Base-by-base conservation (phyloP, 176 grass and related monocot genomes). In the Neostapfia colusana region DNA sequence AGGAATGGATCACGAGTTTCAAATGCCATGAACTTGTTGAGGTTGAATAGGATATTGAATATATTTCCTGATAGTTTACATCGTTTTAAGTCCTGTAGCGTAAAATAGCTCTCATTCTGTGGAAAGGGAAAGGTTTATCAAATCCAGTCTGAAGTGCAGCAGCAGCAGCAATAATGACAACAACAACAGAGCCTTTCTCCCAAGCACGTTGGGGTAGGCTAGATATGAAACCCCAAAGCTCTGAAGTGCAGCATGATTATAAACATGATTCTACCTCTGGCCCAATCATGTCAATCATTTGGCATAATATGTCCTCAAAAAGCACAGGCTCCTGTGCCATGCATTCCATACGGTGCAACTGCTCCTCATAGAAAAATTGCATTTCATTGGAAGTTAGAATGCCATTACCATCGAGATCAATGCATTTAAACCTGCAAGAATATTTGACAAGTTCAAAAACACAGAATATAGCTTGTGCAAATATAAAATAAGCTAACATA, bases 11-110 rank as follows among this genome's bases (percentile, higher is more conserved):
- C 95, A 65, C 95, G 91, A 71, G 89, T 92, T 88, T 99, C 96
- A 85, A 99, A 99, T n/a, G 96, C 92, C 96, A 99, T 99, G 66
- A 99, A 99, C 81, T 99, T 99, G 76, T 95, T 99, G 54, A 99
- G 96, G 83, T 99, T 95, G 84, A 99, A 99, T 70, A 99, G 81
- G 65, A 99, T 99, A 69, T 99, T 99, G 86, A 99, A 99, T 85
- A 99, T 88, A 90, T 95, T 95, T 77, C 96, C 96, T 6, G 96
- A 99, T 78, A 99, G 87, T 88, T 99, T 99, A 87, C 87, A 90
- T 44, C 81, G 73, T 80, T 95, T 99, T 12, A 99, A 80, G 62
- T 99, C 96, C 49, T 42, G 76, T 53, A 95, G 64, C 35, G 96
- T 95, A 75, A 99, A 95, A 73, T 89, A 95, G 49, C 85, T 72